Conservation (phyloP, 2,329 filamentous ascomycete genomes). For the Penicillium sp. region DNA sequence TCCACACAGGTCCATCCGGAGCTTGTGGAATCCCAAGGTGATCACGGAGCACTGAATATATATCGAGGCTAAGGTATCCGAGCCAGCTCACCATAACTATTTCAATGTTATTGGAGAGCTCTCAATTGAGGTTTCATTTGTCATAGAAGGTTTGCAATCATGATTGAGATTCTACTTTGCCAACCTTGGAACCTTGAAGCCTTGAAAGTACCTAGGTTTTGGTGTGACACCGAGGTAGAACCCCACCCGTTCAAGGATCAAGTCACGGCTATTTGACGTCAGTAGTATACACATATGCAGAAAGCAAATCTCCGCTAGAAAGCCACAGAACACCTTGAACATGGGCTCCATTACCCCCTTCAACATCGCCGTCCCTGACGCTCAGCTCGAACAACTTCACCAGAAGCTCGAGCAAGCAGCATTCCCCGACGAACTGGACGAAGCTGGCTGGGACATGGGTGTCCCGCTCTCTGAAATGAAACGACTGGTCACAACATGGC, state of each 20-base stretch:
- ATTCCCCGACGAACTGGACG: slow-evolving; percentile 56
- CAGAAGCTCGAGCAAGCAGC: slow-evolving; percentile 52
- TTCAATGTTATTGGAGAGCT: neutral
- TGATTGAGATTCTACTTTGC: neutral
- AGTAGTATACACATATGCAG: no score
- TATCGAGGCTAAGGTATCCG: no score
- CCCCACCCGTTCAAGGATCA: neutral
- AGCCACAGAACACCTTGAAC: neutral
- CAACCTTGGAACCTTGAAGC: neutral
- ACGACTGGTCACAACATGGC: slow-evolving; percentile 56
- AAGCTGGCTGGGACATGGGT: slow-evolving; percentile 55
- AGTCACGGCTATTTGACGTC: neutral
- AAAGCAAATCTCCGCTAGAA: neutral
- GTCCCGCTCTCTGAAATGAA: slow-evolving; percentile 54
- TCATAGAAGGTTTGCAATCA: neutral
- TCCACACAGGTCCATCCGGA: no score
- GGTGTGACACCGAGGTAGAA: slow-evolving; percentile 12
- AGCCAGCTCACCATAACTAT: no score
- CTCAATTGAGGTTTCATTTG: neutral
- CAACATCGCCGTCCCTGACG: slow-evolving; percentile 50
- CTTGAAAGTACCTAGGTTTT: no score
- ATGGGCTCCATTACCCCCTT: slow-evolving; percentile 37
- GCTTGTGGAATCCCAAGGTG: no score
- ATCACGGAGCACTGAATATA: no score
- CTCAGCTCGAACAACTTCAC: slow-evolving; percentile 51